Evolutionary conservation across 495 filamentous ascomycete genomes (phyloP).

Genomic region (Pyrenopolyporus hunteri): DNA sequence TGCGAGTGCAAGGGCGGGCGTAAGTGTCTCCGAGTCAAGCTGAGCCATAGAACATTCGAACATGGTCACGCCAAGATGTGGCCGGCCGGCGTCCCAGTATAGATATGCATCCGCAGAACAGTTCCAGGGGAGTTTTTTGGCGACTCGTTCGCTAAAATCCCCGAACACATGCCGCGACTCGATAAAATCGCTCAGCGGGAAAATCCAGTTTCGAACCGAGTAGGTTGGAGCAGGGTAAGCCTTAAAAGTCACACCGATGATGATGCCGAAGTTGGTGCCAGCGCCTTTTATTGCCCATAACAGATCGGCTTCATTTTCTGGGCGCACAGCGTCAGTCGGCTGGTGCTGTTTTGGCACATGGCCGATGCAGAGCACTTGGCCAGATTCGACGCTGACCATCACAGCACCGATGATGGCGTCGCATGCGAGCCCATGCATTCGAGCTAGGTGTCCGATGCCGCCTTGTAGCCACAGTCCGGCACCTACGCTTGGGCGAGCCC

Average conservation of each 20-base stretch:
- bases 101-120: conserved; percentile 65
- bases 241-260: conserved; percentile 65
- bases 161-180: conserved; percentile 49
- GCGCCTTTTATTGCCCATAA: conserved; percentile 68
- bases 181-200: conserved; percentile 50
- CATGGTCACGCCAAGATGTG: conserved; percentile 62
- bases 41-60: conserved; percentile 51
- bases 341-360: conserved; percentile 56
- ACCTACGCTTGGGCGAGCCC: conserved; percentile 66
- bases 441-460: conserved; percentile 66
- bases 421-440: conserved; percentile 63
- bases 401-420: conserved; percentile 66
- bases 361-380: conserved; percentile 57
- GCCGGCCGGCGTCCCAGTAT: conserved; percentile 55
- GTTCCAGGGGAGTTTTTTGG: conserved; percentile 49
- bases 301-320: conserved; percentile 58
- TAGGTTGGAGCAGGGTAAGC: conserved; percentile 53
- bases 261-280: conserved; percentile 67
- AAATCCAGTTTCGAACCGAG: conserved; percentile 56
- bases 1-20: conserved; percentile 12
- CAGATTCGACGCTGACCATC: conserved; percentile 60
- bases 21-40: conserved; percentile 29
- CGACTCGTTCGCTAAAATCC: conserved; percentile 53
- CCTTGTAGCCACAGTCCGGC: conserved; percentile 69
- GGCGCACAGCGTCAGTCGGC: conserved; percentile 54